phyloP scores from a whole-genome alignment of 139 green algal species.

The Protoeuglena noctilucae region DNA sequence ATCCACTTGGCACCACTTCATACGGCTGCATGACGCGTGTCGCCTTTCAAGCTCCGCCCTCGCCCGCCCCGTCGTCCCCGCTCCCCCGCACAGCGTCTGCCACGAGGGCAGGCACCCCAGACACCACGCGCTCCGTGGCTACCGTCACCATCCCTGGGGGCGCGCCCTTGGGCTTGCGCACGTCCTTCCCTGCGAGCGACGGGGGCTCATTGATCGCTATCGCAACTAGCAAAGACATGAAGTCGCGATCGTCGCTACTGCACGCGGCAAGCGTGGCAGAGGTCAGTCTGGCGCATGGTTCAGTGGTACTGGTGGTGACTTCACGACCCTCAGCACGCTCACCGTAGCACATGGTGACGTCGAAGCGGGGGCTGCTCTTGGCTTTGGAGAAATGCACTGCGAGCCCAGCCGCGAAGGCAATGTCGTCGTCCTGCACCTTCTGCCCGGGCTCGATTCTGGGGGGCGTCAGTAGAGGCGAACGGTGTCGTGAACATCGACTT shows the following conservation, averaged over 20 bases:
- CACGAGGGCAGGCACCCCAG: no score
- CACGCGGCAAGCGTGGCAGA: slow-evolving; percentile 52
- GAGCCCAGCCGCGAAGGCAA: not conserved
- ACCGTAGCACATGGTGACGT: slow-evolving; percentile 2
- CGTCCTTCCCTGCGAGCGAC: slow-evolving; percentile 22
- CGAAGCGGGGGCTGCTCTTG: not conserved
- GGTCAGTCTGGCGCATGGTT: slow-evolving; percentile 42
- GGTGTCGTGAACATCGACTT: slow-evolving; percentile 1
- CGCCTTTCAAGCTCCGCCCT: no score
- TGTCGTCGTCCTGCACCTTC: slow-evolving; percentile 3
- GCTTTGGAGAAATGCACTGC: not conserved
- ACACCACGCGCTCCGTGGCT: not conserved
- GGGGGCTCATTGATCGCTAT: slow-evolving; percentile 11
- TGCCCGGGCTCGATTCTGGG: slow-evolving; percentile 2
- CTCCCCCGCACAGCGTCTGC: no score
- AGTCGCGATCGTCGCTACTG: slow-evolving; percentile 35
- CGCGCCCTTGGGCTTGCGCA: slow-evolving; percentile 66
- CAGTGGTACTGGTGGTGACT: not conserved
- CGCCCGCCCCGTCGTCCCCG: no score
- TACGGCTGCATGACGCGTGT: no score
- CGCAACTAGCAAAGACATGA: no score
- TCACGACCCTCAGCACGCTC: slow-evolving; percentile 11
- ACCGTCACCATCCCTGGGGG: slow-evolving; percentile 43
- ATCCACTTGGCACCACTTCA: no score
- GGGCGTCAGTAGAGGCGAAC: not conserved